Percentiles rank a stretch among this genome's conserved stretches.
Conservation (phyloP, 75 land plant species). For the Cunninghamia lanceolata region DNA sequence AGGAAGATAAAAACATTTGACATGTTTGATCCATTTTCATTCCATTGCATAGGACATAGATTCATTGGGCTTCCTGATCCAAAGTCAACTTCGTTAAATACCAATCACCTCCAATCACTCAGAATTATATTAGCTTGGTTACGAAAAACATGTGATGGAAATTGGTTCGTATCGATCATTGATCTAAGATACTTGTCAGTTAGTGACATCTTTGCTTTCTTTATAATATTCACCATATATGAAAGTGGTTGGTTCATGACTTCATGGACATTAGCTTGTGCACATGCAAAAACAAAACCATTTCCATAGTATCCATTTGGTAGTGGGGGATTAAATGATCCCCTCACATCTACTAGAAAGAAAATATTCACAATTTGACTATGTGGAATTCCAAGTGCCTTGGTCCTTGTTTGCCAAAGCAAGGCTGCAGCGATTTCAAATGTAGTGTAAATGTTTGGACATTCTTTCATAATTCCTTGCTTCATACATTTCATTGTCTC, state of each 20-base stretch:
- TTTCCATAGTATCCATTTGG: neutral
- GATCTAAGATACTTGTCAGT: neutral
- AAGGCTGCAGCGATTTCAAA: neutral
- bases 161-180: neutral
- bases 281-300: neutral
- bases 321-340: neutral
- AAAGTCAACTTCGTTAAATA: neutral
- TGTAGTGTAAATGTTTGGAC: neutral
- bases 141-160: no score
- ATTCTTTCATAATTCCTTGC: neutral
- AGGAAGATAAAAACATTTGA: no score
- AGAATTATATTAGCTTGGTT: neutral
- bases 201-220: neutral
- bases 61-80: neutral
- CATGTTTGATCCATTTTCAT: no score
- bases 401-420: neutral
- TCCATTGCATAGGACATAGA: neutral
- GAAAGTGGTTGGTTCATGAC: neutral
- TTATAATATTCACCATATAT: neutral
- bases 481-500: neutral
- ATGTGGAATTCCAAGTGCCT: neutral
- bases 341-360: neutral
- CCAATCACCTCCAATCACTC: neutral
- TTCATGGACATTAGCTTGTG: neutral
- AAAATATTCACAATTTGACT: neutral